Base-by-base conservation (phyloP, 768 basidiomycete genomes). In the Lanmaoa rubissima region DNA sequence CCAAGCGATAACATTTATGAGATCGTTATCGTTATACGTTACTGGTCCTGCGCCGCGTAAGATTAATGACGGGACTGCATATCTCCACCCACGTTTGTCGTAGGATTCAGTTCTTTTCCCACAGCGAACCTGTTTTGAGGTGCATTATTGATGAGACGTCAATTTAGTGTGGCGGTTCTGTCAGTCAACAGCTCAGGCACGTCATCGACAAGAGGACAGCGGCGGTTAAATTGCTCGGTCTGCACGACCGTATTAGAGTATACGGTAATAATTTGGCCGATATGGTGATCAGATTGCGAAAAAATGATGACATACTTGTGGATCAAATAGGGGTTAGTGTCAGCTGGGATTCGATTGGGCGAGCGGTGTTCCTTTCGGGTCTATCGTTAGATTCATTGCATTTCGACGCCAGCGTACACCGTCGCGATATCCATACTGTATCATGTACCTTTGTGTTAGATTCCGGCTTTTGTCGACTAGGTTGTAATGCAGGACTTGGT, bases 21-120 rank as follows among this genome's bases (percentile, higher is more conserved):
- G 51, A 39, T 40, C 31, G 40, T 43, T 61, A 42, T 42, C 32
- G 39, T n/a, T 34, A 42, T 14, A 11, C 1, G 31, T 14, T 13
- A n/a, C 36, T 13, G 10, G 38, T 26, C 12, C 24, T 31, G 35
- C 3, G 34, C 21, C 7, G 21, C 34, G 7, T 41, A 9, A 26
- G 13, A 49, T 49, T 26, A 39, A 40, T 11, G n/a, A 28, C 50
- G 36, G 13, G 35, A 34, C 19, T 34, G n/a, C n/a, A 34, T 39
- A 46, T 47, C 36, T 49, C 50, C 31, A 59, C 61, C 56, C 61
- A 63, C 55, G 52, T 60, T 62, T 43, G 48, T 58, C 51, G 34
- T 19, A 39, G 35, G 10, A 38, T 24, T 34, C 13, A 21, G 35
- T 53, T 61, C 61, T 35, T 63, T 63, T 54, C 61, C 19, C 47